These are phyloP conservation scores for Phytopythium ostracodes DNA, from an alignment of 352 stramenopile species.

Conservation along the genomic window DNA sequence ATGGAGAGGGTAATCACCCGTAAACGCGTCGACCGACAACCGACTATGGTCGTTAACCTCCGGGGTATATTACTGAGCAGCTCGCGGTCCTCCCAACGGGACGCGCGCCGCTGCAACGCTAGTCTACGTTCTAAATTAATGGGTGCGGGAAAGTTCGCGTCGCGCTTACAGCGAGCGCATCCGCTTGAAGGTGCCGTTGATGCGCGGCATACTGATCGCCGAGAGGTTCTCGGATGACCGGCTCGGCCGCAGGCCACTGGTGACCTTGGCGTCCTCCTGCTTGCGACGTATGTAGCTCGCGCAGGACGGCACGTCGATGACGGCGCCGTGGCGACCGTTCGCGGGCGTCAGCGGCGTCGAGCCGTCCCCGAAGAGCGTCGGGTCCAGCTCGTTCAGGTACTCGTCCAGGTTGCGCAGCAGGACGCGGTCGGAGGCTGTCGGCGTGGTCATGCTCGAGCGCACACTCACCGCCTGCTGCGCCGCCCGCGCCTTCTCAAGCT, in stretches of 20 bases:
- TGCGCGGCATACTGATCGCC: neutral
- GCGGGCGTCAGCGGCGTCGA: neutral
- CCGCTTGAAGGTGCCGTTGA: neutral
- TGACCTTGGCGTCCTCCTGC: constrained; percentile 32
- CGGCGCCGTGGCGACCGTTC: constrained; percentile 5
- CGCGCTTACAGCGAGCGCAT: constrained; percentile 4
- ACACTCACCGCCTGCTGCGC: neutral
- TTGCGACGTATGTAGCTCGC: constrained; percentile 37
- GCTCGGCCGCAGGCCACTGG: neutral
- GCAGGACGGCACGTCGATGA: constrained; percentile 19
- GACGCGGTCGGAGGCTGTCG: constrained; percentile 12
- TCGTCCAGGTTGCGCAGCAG: constrained; percentile 43
- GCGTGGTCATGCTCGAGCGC: neutral
- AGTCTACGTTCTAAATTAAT: constrained; percentile 5
- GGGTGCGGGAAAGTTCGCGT: too few relatives aligned
- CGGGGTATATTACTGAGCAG: neutral
- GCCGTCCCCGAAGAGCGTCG: constrained; percentile 29
- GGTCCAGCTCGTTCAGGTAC: constrained; percentile 55
- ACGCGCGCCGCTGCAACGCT: neutral
- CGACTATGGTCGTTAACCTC: too few relatives aligned
- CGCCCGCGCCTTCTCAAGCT: constrained; percentile 20
- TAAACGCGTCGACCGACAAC: too few relatives aligned
- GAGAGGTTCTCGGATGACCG: neutral
- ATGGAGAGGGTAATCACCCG: too few relatives aligned
- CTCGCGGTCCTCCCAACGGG: neutral